Conservation (phyloP, 2,329 filamentous ascomycete genomes). For the Cordyceps militaris region DNA sequence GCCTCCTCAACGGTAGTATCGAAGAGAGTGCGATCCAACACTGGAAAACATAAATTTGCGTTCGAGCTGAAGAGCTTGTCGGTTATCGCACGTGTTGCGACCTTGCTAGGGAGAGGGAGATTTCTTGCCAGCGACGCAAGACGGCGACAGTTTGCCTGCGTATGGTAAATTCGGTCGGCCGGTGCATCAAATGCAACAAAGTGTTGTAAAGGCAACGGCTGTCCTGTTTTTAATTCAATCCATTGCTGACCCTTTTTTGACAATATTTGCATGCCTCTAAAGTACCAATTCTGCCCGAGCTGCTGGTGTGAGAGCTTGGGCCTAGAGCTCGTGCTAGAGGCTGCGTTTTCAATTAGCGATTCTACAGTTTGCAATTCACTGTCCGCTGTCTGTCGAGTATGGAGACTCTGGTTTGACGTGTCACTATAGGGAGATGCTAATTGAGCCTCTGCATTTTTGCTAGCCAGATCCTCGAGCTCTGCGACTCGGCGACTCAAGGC, state of each 20-base stretch:
- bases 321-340: no score
- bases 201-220: background rate
- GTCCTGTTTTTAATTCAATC: conserved; percentile 12
- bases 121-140: background rate
- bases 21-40: conserved; percentile 11
- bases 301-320: background rate
- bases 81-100: background rate
- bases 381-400: background rate
- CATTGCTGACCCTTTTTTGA: conserved; percentile 12
- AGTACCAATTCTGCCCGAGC: conserved; percentile 13
- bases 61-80: background rate
- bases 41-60: background rate
- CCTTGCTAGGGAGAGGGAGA: background rate
- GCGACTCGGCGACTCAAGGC: background rate
- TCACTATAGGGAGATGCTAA: background rate
- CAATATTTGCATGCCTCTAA: conserved; percentile 14
- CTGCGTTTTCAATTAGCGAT: background rate
- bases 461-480: conserved; percentile 3
- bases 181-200: background rate
- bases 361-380: background rate
- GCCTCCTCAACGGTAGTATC: conserved; percentile 7
- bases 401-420: background rate
- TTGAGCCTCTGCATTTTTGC: background rate
- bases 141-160: background rate
- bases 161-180: no score